phyloP scores from a whole-genome alignment of 2,329 filamentous ascomycete species.

The Ceratocystis huliohia region DNA sequence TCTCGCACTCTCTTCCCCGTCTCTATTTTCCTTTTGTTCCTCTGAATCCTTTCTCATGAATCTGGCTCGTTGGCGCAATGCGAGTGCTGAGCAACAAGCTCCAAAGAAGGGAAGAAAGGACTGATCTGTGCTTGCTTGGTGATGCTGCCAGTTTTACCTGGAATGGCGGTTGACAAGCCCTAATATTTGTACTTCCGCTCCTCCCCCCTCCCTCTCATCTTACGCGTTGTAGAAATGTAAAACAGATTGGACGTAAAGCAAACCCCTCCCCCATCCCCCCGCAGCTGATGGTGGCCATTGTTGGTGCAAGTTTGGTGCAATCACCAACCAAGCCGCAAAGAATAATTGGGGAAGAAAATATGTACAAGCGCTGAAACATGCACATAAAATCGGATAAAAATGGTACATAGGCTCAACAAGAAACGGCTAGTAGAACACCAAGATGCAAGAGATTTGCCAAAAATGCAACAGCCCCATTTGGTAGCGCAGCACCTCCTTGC shows the following conservation, averaged over 20 bases:
- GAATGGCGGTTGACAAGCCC: no score
- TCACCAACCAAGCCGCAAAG: no score
- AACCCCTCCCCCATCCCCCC: no score
- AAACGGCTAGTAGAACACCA: background rate
- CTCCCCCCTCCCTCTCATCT: no score
- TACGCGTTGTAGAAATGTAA: no score
- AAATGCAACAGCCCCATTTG: constrained; percentile 4
- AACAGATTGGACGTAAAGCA: no score
- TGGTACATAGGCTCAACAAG: background rate
- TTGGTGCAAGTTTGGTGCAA: no score
- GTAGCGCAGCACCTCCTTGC: constrained; percentile 12
- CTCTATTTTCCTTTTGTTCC: background rate
- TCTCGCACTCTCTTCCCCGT: background rate
- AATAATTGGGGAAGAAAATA: background rate
- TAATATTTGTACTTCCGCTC: no score
- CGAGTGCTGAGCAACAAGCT: background rate
- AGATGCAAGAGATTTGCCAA: background rate
- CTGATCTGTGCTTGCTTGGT: no score
- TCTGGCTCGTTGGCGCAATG: background rate
- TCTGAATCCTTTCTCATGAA: background rate
- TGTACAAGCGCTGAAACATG: background rate
- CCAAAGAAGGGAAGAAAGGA: no score
- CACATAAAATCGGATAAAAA: background rate
- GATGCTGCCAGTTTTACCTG: no score
- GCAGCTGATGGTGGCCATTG: no score